Base-by-base conservation (phyloP, 1,284 basidiomycete genomes). In the Leccinum variabile region DNA sequence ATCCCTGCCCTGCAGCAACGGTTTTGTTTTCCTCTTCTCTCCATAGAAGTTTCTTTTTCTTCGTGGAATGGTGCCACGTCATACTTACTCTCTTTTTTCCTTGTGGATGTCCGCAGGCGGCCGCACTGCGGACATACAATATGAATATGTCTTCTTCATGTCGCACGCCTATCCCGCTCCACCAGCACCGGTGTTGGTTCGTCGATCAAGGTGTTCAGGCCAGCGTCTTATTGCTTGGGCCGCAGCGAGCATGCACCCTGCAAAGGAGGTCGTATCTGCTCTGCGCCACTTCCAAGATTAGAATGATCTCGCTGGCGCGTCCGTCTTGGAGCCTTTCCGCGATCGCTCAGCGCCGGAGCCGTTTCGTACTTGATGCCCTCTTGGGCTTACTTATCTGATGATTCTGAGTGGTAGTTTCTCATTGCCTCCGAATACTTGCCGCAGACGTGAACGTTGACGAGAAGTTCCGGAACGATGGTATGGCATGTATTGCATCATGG, bases 121-220 rank as follows among this genome's bases (percentile, higher is more conserved):
- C 69, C 66, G 35, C 59, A 70, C 63, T 73, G 71, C 67, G 72
- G 72, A 64, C 70, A 69, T 59, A 61, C 69, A 59, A 1, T 49
- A n/a, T 54, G 39, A 49, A 49, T 53, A 8, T 53, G 55, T 61
- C 41, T 59, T 68, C 44, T 59, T 28, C 58, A 18, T 56, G 30
- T 22, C 35, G 18, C 55, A 60, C 54, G 32, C 16, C 35, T 46
- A 46, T 39, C 37, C 59, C 55, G 57, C 65, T 50, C 52, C 16
- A 50, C 22, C 52, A 44, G 22, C 13, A 61, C 41, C 41, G 59
- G 44, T 14, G 46, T 49, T 49, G 46, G 46, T 25, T 60, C 39
- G 32, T 60, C 59, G 22, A 56, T 49, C 37, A 39, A 18, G 28
- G 25, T 60, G 30, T n/a, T 37, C 33, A 7, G 18, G 25, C 11